Evolutionary conservation across 2,329 filamentous ascomycete genomes (phyloP).

Genomic region (Cryphonectria parasitica): DNA sequence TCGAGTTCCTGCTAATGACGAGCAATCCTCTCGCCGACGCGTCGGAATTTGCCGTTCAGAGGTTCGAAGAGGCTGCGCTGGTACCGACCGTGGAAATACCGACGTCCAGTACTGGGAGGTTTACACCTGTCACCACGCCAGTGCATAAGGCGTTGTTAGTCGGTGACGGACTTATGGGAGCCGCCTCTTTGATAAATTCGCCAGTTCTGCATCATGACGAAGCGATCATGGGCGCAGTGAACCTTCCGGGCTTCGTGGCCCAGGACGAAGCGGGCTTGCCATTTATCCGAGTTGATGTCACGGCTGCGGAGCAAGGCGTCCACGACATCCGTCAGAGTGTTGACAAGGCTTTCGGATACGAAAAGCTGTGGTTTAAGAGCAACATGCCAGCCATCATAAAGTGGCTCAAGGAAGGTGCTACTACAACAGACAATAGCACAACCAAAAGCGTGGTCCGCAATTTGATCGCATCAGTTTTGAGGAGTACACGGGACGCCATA

Average conservation of each 20-base stretch:
- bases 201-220: constrained; percentile 44
- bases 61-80: constrained; percentile 68
- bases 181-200: constrained; percentile 56
- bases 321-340: constrained; percentile 70
- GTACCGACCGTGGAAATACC: constrained; percentile 75
- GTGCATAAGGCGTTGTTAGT: constrained; percentile 83
- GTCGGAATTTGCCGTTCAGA: constrained; percentile 46
- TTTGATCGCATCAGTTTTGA: constrained; percentile 70
- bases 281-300: constrained; percentile 66
- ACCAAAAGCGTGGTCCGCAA: constrained; percentile 69
- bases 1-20: constrained; percentile 67
- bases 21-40: constrained; percentile 51
- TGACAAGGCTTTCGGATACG: constrained; percentile 71
- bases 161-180: constrained; percentile 71
- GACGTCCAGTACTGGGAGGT: constrained; percentile 64
- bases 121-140: constrained; percentile 73
- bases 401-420: constrained; percentile 64
- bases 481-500: constrained; percentile 56
- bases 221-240: constrained; percentile 59
- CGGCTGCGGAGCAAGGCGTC: constrained; percentile 65
- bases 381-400: constrained; percentile 66
- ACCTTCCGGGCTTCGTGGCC: constrained; percentile 53
- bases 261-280: constrained; percentile 43
- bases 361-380: constrained; percentile 74
- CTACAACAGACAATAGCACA: constrained; percentile 42